Percentiles rank a stretch among this genome's conserved stretches.
These are phyloP conservation scores for Trametes hirsuta DNA, from an alignment of 1,284 basidiomycete genomes.

Conservation along the genomic window DNA sequence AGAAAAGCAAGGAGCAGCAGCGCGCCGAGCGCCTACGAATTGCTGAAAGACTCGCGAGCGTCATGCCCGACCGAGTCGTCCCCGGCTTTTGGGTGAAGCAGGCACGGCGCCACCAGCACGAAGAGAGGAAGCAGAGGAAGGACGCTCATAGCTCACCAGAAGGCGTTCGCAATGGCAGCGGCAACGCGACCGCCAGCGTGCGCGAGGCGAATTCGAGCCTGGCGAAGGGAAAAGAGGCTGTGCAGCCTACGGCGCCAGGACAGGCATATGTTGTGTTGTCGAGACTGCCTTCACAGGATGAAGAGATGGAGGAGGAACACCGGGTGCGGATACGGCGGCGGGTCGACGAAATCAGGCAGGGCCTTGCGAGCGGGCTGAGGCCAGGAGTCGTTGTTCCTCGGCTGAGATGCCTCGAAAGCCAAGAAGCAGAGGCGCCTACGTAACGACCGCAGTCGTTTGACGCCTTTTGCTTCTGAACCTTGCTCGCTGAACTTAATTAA, in stretches of 20 bases:
- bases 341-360: conserved; percentile 20
- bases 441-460: not conserved
- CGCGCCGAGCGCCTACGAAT: conserved; percentile 22
- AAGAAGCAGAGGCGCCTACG: conserved; percentile 19
- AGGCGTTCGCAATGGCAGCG: not conserved
- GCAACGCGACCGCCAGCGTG: not conserved
- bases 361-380: conserved; percentile 24
- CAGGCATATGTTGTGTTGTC: not conserved
- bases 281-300: conserved; percentile 24
- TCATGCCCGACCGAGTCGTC: conserved; percentile 34
- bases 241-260: not conserved
- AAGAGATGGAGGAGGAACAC: conserved; percentile 17
- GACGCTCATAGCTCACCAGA: not conserved
- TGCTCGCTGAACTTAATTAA: too few relatives aligned
- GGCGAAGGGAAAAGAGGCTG: not conserved
- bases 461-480: too few relatives aligned
- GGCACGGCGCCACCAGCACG: conserved; percentile 1
- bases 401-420: conserved; percentile 31
- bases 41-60: conserved; percentile 34
- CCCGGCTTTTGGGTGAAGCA: conserved; percentile 14
- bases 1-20: conserved; percentile 22
- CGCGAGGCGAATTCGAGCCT: not conserved
- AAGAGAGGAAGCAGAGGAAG: not conserved
- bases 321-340: conserved; percentile 18
- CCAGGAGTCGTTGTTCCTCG: conserved; percentile 31